Conservation (phyloP, 2,329 filamentous ascomycete genomes). For the Sclerotinia glacialis region DNA sequence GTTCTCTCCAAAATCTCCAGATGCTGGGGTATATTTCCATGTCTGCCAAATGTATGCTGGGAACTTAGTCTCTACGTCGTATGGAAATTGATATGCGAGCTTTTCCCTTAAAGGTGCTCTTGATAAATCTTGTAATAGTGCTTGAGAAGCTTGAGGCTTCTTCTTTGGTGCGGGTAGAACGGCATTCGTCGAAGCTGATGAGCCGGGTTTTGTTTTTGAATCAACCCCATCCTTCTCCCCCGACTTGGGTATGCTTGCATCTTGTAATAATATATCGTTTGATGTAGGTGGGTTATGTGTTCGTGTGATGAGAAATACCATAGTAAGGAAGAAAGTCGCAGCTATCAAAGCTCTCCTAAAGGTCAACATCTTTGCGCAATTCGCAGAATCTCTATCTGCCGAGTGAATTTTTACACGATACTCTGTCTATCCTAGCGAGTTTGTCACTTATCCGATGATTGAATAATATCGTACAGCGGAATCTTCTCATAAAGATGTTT, state of each 20-base stretch:
- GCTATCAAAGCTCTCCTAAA: conserved; percentile 72
- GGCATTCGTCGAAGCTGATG: conserved; percentile 24
- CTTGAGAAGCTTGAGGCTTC: conserved; percentile 28
- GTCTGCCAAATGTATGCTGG: conserved; percentile 99
- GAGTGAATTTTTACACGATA: conserved; percentile 1
- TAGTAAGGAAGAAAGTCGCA: conserved; percentile 64
- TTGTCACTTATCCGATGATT: not conserved
- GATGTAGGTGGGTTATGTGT: conserved; percentile 45
- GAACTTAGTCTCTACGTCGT: conserved; percentile 84
- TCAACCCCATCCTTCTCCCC: conserved; percentile 13
- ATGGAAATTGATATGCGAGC: conserved; percentile 89
- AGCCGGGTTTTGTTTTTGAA: conserved; percentile 4
- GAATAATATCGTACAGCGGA: not conserved
- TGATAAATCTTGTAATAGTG: conserved; percentile 54
- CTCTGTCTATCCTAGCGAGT: not conserved
- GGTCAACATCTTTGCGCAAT: conserved; percentile 63
- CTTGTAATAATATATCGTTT: conserved; percentile 20
- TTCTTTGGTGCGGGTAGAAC: conserved; percentile 25
- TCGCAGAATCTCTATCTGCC: conserved; percentile 24
- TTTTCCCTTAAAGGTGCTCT: conserved; percentile 73
- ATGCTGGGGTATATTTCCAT: conserved; percentile 84
- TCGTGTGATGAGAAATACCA: conserved; percentile 67
- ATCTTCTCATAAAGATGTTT: not conserved
- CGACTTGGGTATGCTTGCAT: not conserved
- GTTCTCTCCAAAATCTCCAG: conserved; percentile 67